Base-by-base conservation (phyloP, 805 yeast genomes). In the Spathaspora boniae region DNA sequence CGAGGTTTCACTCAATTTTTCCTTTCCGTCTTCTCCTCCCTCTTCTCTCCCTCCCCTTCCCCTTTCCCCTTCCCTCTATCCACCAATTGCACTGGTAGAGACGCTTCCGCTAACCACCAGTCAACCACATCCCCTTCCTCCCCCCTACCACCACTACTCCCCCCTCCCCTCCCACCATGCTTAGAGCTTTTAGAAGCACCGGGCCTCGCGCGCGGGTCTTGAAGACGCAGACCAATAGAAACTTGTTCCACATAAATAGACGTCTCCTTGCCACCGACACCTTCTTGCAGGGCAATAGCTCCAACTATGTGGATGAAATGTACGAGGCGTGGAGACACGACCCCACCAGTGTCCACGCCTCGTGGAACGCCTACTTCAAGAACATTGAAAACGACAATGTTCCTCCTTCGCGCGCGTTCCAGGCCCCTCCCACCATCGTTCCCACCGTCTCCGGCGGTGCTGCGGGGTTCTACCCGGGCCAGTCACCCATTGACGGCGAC, bases 341-440 rank as follows among this genome's bases (percentile, higher is more conserved):
- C 60, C 98, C 98, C 20, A 44, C 70, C 29, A 79, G 91, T 36
- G 99, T 93, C 28, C 99, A 93, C 62, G 82, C 80, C 26, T 89
- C 97, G 16, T 93, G 99, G 99, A 83, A 87, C 58, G 89, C 96
- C 6, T 93, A 93, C 68, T 93, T 93, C 76, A 83, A 83, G 65
- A 91, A 91, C 72, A 70, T 93, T 64, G 87, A 83, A 47, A 70
- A 79, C 43, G 79, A 80, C 37, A 70, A 70, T 29, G 76, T 80
- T 17, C 77, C 95, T 15, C 78, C 93, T 20, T 59, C 88, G 0
- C 60, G 71, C 39, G 96, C 98, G 2, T 93, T 81, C 62, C 62
- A 68, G 41, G 91, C 98, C 16, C 98, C 99, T 14, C 98, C 99
- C 43, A 82, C 91, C 17, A 59, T 89, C 40, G 79, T 85, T 15